Evolutionary conservation across 2,329 filamentous ascomycete genomes (phyloP).

Genomic region (Cladobotryum protrusum): DNA sequence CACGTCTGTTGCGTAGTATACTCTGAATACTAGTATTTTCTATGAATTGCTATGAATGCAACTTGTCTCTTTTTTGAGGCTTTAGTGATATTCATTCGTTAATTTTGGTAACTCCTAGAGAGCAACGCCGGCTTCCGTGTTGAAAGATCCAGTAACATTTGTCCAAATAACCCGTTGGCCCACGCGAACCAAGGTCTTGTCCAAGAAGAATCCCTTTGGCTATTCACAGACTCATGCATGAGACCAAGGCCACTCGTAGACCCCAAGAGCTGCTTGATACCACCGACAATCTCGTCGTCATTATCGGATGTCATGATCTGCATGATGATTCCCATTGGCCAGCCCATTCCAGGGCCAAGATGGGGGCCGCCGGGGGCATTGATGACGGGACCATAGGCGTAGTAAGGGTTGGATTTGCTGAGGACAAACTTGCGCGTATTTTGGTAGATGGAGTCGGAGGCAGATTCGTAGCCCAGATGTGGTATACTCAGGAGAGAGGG

Average conservation of each 20-base stretch:
- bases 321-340: conserved; percentile 82
- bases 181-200: conserved; percentile 59
- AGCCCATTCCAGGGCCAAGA: conserved; percentile 61
- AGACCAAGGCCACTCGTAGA: conserved; percentile 67
- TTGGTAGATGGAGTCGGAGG: conserved; percentile 59
- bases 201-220: conserved; percentile 25
- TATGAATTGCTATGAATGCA: no score
- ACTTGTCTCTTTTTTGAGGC: no score
- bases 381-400: conserved; percentile 46
- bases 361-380: conserved; percentile 49
- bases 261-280: conserved; percentile 58
- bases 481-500: conserved; percentile 56
- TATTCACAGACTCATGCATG: conserved; percentile 60
- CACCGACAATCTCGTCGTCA: conserved; percentile 65
- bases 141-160: conserved; percentile 71
- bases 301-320: conserved; percentile 72
- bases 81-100: conserved; percentile 3
- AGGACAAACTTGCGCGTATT: conserved; percentile 74
- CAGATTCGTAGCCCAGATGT: conserved; percentile 49
- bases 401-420: conserved; percentile 68
- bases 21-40: neutral
- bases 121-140: conserved; percentile 64
- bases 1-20: neutral
- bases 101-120: conserved; percentile 40
- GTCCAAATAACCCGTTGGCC: conserved; percentile 84